Evolutionary conservation across 1,284 basidiomycete genomes (phyloP).

Genomic region (Cryptococcus sp.): DNA sequence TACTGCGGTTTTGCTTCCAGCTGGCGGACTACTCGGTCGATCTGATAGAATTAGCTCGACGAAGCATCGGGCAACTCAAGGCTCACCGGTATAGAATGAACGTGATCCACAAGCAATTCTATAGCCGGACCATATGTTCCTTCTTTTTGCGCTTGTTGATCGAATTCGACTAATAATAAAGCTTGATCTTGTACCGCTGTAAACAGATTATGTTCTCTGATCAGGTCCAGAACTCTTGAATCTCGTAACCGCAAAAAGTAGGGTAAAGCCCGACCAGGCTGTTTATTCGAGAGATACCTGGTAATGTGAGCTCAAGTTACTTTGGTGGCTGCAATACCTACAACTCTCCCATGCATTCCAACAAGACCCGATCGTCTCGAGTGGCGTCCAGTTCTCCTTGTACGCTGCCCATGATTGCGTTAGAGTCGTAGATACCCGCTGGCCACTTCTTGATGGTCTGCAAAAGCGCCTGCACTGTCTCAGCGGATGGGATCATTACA

Average conservation of each 20-base stretch:
- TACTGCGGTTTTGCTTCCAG: slow-evolving; percentile 71
- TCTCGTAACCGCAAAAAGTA: slow-evolving; percentile 81
- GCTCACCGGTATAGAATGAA: slow-evolving; percentile 87
- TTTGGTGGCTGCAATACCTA: slow-evolving; percentile 45
- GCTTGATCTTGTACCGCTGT: slow-evolving; percentile 93
- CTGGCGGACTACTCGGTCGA: slow-evolving; percentile 81
- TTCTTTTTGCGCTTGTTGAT: slow-evolving; percentile 58
- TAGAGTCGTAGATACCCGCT: slow-evolving; percentile 79
- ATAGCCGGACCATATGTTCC: slow-evolving; percentile 63
- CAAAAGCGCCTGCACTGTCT: slow-evolving; percentile 58
- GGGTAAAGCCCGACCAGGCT: slow-evolving; percentile 88
- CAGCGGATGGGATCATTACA: neutral
- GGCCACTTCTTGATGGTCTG: slow-evolving; percentile 85
- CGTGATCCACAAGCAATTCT: slow-evolving; percentile 83
- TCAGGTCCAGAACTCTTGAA: slow-evolving; percentile 89
- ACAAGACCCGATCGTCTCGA: slow-evolving; percentile 61
- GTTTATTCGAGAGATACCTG: slow-evolving; percentile 67
- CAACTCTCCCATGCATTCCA: slow-evolving; percentile 91
- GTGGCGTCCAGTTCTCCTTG: slow-evolving; percentile 71
- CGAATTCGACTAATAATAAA: slow-evolving; percentile 86
- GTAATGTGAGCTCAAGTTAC: neutral
- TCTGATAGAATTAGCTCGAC: slow-evolving; percentile 51
- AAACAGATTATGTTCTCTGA: slow-evolving; percentile 89
- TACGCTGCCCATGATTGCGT: slow-evolving; percentile 80
- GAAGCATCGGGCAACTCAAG: neutral